Base-by-base conservation (phyloP, 2,329 filamentous ascomycete genomes). In the Zarea fungicola region DNA sequence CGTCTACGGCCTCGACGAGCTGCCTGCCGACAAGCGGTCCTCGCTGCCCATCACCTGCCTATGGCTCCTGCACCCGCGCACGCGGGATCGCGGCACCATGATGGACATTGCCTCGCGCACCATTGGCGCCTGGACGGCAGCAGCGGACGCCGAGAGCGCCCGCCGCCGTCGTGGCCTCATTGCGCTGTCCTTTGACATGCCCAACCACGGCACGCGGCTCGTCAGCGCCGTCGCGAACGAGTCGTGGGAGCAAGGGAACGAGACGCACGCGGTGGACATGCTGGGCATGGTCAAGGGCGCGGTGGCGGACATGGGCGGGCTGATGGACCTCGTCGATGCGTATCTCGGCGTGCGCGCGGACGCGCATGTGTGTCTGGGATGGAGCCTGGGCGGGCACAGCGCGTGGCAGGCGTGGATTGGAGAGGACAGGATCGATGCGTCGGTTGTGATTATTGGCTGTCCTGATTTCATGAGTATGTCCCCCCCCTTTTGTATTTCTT, bases 211-310 rank as follows among this genome's bases (percentile, higher is more conserved):
- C 22, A 77, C 79, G 3, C 74, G 93, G 48, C 67, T 83, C 51
- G 79, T 92, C 2, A 76, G 84, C 58, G 69, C 78, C 7, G 57
- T 75, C 16, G 82, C 85, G 22, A 97, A 96, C 64, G 74, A 84
- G 57, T 76, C 85, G 4, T 97, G 91, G 92, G 78, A 80, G 36
- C 68, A 80, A 31, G 90, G 89, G 25, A 96, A 96, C 62, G 72
- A 77, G 29, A 79, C 75, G 6, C 93, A 97, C 70, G 92, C 90
- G 0, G 82, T 89, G 62, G 93, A 99, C 65, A 96, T 99, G 90
- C 90, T 93, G 63, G 83, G 80, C 25, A 80, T 82, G 53, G 85
- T 91, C 52, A 79, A 81, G 66, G 77, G 80, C 45, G 92, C 87
- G 0, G 85, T 86, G 13, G 68, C 72, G n/a, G 92, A 97, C 64